Conservation (phyloP, 2,329 filamentous ascomycete species). For the Colletotrichum siamense region DNA sequence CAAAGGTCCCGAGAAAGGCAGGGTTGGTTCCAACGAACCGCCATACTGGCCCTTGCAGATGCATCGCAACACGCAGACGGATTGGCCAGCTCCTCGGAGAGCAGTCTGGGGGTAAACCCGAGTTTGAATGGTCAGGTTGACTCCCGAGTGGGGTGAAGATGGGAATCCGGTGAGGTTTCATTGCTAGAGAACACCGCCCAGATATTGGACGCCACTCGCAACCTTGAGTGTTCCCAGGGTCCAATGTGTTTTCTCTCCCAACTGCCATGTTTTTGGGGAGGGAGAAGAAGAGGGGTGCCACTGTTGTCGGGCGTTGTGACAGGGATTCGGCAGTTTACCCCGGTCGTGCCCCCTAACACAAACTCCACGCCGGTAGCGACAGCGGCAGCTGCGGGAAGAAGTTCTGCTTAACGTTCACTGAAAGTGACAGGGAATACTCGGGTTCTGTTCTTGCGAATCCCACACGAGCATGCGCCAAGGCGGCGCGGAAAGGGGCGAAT, state of each 20-base stretch:
- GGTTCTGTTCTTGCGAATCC: not conserved
- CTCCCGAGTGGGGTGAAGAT: not conserved
- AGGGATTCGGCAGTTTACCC: conserved; percentile 3
- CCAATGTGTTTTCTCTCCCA: not conserved
- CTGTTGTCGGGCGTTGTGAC: not conserved
- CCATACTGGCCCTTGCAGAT: not conserved
- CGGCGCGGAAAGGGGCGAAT: not conserved
- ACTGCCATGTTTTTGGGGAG: not conserved
- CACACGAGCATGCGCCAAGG: not conserved
- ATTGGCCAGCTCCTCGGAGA: not conserved
- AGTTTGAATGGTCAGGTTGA: not conserved
- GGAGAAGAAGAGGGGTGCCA: not conserved
- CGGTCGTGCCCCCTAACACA: conserved; percentile 1
- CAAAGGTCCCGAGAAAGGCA: not conserved
- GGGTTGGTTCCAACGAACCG: not conserved
- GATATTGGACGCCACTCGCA: not conserved
- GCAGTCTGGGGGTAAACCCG: not conserved
- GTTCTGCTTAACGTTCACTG: not conserved
- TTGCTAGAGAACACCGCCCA: not conserved
- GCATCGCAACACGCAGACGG: not conserved
- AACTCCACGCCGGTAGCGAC: not conserved
- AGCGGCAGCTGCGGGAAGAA: not conserved
- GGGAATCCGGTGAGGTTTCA: not conserved
- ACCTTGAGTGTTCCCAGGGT: not conserved
- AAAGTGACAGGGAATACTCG: not conserved